Base-by-base conservation (phyloP, 2,329 filamentous ascomycete species). In the Phoma herbarum region DNA sequence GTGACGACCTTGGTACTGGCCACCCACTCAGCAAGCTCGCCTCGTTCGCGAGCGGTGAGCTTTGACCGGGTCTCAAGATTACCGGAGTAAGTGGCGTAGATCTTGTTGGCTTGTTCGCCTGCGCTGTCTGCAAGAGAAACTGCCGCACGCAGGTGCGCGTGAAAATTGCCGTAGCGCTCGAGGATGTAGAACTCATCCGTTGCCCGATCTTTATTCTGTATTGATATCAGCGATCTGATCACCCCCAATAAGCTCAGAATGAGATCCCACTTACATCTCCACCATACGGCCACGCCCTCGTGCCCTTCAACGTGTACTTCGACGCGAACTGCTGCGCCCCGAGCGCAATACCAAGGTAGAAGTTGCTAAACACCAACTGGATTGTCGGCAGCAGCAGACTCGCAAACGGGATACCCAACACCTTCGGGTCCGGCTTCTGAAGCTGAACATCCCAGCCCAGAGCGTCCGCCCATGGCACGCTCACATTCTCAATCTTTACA, bases 171-270 rank as follows among this genome's bases (percentile, higher is more conserved):
- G 63, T 90, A 90, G 3, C 84, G 83, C 43, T 85, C 83, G 16
- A 90, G 80, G 51, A 90, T 84, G 69, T 89, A 89, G 69, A 87
- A 88, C 56, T 90, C 87, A 3, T 90, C 86, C 0, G 82, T 83
- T 0, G 84, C 80, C 1, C 80, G 81, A 2, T 84, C 79, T 59
- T 89, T 89, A 71, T 85, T 84, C 68, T 73, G 25, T 1, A 9
- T 1, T 0, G 14, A 33, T 44, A 28, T 67, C 39, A 69, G 58
- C 23, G 37, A 10, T 7, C 10, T 4, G n/a, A 14, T 18, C 1
- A 0, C 1, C 31, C 2, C 9, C 12, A 5, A 14, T n/a, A 33
- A 4, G 14, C 4, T 5, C 5, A 7, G 31, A 5, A 28, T 9
- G 4, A 10, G 1, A n/a, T 11, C 26, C 18, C 0, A 56, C 62